These are phyloP conservation scores for Pichia phayaonensis DNA, from an alignment of 805 yeast species.

Conservation along the genomic window DNA sequence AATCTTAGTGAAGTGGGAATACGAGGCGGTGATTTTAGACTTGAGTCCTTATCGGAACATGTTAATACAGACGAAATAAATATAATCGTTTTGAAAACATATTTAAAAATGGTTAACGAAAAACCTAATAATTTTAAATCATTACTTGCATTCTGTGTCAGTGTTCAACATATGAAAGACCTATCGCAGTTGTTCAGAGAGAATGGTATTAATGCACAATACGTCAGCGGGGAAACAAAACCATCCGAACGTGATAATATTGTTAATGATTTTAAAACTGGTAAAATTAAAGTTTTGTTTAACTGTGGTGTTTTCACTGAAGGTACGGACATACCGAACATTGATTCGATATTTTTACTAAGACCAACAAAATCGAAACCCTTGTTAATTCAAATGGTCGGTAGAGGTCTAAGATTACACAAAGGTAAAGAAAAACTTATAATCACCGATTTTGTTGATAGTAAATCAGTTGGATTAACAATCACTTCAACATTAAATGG, in stretches of 20 bases:
- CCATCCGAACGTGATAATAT: conserved; percentile 42
- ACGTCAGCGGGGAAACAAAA: conserved; percentile 61
- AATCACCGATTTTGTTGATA: conserved; percentile 70
- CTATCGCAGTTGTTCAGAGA: conserved; percentile 45
- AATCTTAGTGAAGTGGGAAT: conserved; percentile 20
- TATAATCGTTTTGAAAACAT: conserved; percentile 46
- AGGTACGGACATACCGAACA: conserved; percentile 89
- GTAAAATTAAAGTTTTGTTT: conserved; percentile 63
- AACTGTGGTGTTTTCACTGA: conserved; percentile 90
- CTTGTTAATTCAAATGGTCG: conserved; percentile 78
- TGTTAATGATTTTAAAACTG: conserved; percentile 51
- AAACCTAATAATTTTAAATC: conserved; percentile 37
- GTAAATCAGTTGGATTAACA: conserved; percentile 29
- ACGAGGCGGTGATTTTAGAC: conserved; percentile 41
- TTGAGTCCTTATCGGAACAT: conserved; percentile 41
- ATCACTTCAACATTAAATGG: conserved; percentile 22
- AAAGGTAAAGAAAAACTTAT: conserved; percentile 59
- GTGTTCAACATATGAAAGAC: conserved; percentile 54
- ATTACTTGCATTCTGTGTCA: conserved; percentile 72
- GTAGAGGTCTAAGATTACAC: conserved; percentile 72
- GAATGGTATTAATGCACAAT: conserved; percentile 61
- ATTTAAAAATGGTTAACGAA: conserved; percentile 36
- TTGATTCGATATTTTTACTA: conserved; percentile 71
- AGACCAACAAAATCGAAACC: conserved; percentile 76
- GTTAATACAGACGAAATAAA: conserved; percentile 51